Percentiles rank a stretch among this genome's conserved stretches.
Conservation (phyloP, 106 monocot genomes). For the Ottelia alismoides region DNA sequence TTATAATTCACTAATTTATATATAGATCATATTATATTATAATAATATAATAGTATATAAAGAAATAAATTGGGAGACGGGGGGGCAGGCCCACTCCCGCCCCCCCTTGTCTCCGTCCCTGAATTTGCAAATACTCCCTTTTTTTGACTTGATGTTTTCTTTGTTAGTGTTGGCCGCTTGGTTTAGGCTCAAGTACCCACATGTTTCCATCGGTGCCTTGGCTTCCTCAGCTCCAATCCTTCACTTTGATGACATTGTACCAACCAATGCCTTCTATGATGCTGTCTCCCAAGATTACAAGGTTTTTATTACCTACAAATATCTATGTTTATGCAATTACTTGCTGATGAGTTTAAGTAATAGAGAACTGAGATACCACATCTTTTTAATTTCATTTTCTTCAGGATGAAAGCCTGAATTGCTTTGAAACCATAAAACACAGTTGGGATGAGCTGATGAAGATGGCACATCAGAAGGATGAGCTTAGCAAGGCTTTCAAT, state of each 20-base stretch:
- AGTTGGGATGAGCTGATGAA: slow-evolving; percentile 74
- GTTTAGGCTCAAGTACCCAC: slow-evolving; percentile 96
- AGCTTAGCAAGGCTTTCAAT: slow-evolving; percentile 50
- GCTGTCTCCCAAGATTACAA: slow-evolving; percentile 82
- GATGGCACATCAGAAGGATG: slow-evolving; percentile 21
- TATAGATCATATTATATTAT: too few relatives aligned
- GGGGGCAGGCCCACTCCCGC: too few relatives aligned
- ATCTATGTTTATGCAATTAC: too few relatives aligned
- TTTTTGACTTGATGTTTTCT: too few relatives aligned
- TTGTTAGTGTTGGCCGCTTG: slow-evolving; percentile 83
- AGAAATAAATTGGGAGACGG: too few relatives aligned
- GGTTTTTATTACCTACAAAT: too few relatives aligned
- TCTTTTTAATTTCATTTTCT: background rate
- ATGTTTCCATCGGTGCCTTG: slow-evolving; percentile 75
- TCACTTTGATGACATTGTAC: slow-evolving; percentile 75
- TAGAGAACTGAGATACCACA: too few relatives aligned
- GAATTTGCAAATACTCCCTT: too few relatives aligned
- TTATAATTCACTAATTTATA: too few relatives aligned
- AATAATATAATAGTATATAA: too few relatives aligned
- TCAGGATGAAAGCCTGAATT: slow-evolving; percentile 73
- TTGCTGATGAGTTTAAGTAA: too few relatives aligned
- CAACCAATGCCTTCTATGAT: slow-evolving; percentile 84
- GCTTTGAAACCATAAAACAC: slow-evolving; percentile 74
- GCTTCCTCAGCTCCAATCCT: slow-evolving; percentile 91
- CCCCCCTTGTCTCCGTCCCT: too few relatives aligned